Conservation (phyloP, 805 yeast species). For the Yamadazyma akitaensis region DNA sequence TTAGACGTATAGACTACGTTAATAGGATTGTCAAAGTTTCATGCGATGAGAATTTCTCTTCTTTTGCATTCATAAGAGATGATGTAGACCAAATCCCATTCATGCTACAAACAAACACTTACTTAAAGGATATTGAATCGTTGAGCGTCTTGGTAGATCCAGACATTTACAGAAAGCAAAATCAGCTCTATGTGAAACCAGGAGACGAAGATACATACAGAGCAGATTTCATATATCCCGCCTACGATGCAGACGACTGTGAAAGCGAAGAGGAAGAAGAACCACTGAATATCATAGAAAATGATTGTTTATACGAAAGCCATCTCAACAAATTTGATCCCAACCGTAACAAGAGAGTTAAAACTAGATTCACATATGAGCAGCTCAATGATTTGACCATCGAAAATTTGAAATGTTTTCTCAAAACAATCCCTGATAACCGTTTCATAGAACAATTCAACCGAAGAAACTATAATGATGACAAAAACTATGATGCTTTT, state of each 20-base stretch:
- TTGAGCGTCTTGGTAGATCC: conserved; percentile 47
- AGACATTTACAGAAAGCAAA: conserved; percentile 34
- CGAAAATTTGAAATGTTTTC: not conserved
- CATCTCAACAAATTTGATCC: conserved; percentile 17
- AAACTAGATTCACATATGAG: conserved; percentile 17
- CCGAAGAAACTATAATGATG: conserved; percentile 4
- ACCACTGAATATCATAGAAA: conserved; percentile 9
- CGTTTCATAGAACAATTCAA: not conserved
- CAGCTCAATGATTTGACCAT: conserved; percentile 3
- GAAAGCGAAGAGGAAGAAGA: conserved; percentile 16
- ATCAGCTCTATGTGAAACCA: conserved; percentile 36
- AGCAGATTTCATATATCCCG: conserved; percentile 27
- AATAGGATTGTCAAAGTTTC: conserved; percentile 59
- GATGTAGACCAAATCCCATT: conserved; percentile 60
- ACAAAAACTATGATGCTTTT: conserved; percentile 35
- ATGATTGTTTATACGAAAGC: conserved; percentile 18
- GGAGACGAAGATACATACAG: conserved; percentile 22
- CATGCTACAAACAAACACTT: conserved; percentile 43
- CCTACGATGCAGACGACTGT: conserved; percentile 13
- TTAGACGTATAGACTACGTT: conserved; percentile 49
- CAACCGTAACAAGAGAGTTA: conserved; percentile 11
- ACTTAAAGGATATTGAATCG: conserved; percentile 51
- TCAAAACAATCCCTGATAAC: not conserved
- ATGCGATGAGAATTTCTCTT: conserved; percentile 62
- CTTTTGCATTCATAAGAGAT: conserved; percentile 65